Evolutionary conservation across 208 protist species (phyloP), one percentile per base, ranked within the genome.

Genomic region (Leishmania guyanensis): DNA sequence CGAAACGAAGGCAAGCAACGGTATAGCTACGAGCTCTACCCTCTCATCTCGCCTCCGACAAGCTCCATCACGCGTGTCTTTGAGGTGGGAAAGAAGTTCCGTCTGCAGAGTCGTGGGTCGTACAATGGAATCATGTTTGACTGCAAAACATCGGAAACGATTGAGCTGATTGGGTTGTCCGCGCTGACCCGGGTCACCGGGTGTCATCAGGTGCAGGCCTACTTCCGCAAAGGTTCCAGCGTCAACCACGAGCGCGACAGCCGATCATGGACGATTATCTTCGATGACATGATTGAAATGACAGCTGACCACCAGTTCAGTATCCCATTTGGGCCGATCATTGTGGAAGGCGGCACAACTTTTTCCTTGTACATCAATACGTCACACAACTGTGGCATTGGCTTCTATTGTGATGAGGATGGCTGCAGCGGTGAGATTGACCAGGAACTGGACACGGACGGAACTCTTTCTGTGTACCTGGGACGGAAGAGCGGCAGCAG

Each of bases 61-160:
- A 93, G 88, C 81, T 87, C 86, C 46, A 83, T 95, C 50, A 89
- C 87, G 43, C 88, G 86, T 78, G 80, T 91, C 10, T 98, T 98
- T 86, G 95, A 94, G 64, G 95, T 98, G 5, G 95, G 95, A 43
- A 94, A 93, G 60, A 93, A 93, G 71, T 96, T 92, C 81, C 86
- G 86, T 53, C 80, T 90, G 56, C 87, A 93, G 78, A 91, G 87
- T 70, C 92, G 90, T 22, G 88, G 85, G 12, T 96, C 91, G 10
- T 96, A 96, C 87, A 98, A 97, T 70, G 95, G 95, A 62, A 95
- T 98, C 78, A 95, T 98, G 86, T 98, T 98, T 80, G 95, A 98
- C 89, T 89, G 91, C 87, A 86, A 89, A 33, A 87, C 93, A n/a
- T 86, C 81, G 54, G 87, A 92, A 60, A 84, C 92, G 22, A 91